Conservation (phyloP, 2,329 filamentous ascomycete genomes). For the Lasiodiplodia hormozganensis region DNA sequence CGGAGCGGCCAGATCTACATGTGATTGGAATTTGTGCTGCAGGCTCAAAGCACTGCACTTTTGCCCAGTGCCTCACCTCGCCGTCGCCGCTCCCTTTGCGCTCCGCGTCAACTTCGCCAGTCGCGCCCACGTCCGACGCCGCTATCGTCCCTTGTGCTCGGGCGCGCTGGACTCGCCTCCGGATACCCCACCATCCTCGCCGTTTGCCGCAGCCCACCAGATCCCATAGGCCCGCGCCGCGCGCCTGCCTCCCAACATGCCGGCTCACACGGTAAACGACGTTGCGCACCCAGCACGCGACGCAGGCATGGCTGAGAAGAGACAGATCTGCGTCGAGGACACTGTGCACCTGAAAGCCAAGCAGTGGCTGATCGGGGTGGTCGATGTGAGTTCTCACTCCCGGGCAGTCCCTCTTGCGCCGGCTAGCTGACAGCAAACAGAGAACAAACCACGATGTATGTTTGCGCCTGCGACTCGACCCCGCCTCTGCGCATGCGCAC, state of each 20-base stretch:
- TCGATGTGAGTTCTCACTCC: conserved; percentile 45
- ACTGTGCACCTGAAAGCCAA: conserved; percentile 50
- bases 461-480: conserved; percentile 26
- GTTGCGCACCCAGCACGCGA: background rate
- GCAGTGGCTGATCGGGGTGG: conserved; percentile 50
- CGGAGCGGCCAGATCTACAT: conserved; percentile 24
- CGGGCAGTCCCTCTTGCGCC: background rate
- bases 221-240: background rate
- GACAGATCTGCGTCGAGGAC: conserved; percentile 49
- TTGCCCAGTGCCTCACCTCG: background rate
- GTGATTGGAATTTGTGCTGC: conserved; percentile 26
- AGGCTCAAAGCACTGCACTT: background rate
- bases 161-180: conserved; percentile 11
- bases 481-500: background rate
- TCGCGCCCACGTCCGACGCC: conserved; percentile 13
- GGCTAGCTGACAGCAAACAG: conserved; percentile 30
- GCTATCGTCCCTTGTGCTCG: conserved; percentile 19
- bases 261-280: conserved; percentile 20
- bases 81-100: background rate
- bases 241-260: conserved; percentile 7
- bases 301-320: conserved; percentile 18
- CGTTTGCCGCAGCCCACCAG: conserved; percentile 9
- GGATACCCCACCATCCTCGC: conserved; percentile 2
- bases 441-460: conserved; percentile 44
- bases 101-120: background rate